These are phyloP conservation scores for Psilocybe tampanensis DNA, from an alignment of 768 basidiomycete species.

Conservation along the genomic window DNA sequence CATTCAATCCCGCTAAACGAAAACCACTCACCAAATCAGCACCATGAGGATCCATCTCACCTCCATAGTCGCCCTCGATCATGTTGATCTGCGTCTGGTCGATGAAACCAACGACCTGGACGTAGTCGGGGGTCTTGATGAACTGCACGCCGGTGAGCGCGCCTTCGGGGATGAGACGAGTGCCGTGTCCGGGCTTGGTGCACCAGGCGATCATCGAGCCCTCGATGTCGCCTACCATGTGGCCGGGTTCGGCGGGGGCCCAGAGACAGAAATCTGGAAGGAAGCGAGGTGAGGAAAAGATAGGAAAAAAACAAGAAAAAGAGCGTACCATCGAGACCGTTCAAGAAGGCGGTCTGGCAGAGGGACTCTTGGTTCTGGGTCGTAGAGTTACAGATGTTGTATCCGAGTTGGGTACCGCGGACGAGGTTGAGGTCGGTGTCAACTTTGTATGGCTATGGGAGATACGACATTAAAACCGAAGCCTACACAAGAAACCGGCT, in stretches of 20 bases:
- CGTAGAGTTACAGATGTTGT: conserved; percentile 71
- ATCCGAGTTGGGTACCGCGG: conserved; percentile 57
- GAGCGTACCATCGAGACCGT: conserved; percentile 46
- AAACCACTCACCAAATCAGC: conserved; percentile 53
- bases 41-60: conserved; percentile 79
- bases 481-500: no score
- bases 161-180: conserved; percentile 69
- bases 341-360: conserved; percentile 67
- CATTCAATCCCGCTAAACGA: neutral
- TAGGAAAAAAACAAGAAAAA: neutral
- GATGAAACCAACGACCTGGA: conserved; percentile 66
- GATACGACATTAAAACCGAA: no score
- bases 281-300: neutral
- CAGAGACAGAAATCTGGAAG: conserved; percentile 74
- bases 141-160: conserved; percentile 68
- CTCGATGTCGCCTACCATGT: conserved; percentile 68
- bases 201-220: conserved; percentile 79
- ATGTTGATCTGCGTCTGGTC: conserved; percentile 67
- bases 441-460: conserved; percentile 40
- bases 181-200: conserved; percentile 67
- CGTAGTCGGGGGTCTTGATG: conserved; percentile 60
- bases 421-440: conserved; percentile 35
- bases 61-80: conserved; percentile 57
- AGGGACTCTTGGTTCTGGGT: conserved; percentile 60
- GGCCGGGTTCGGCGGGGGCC: conserved; percentile 53